Conservation (phyloP, 2,329 filamentous ascomycete genomes). For the Myotisia sp. region DNA sequence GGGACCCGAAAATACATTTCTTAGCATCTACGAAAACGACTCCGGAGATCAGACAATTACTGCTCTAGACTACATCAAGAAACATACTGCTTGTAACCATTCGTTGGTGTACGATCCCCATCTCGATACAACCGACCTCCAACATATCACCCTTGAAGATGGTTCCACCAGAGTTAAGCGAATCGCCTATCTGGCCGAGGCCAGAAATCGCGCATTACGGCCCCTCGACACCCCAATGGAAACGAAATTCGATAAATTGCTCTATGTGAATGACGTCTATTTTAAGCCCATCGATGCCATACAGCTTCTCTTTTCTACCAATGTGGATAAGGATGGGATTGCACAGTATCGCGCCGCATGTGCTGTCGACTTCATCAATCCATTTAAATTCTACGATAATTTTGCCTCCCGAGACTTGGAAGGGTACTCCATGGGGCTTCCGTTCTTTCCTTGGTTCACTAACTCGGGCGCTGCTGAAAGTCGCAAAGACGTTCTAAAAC, state of each 20-base stretch:
- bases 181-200: conserved; percentile 58
- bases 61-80: conserved; percentile 41
- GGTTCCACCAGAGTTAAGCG: conserved; percentile 53
- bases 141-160: conserved; percentile 47
- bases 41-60: conserved; percentile 42
- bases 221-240: conserved; percentile 41
- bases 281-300: conserved; percentile 46
- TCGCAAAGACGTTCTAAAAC: conserved; percentile 47
- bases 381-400: conserved; percentile 64
- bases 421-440: conserved; percentile 53
- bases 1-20: conserved; percentile 52
- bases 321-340: conserved; percentile 38
- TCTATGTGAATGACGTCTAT: conserved; percentile 54
- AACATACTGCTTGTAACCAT: conserved; percentile 36
- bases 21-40: conserved; percentile 63
- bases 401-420: conserved; percentile 59
- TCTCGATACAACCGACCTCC: conserved; percentile 43
- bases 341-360: conserved; percentile 55
- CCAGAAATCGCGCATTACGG: conserved; percentile 54
- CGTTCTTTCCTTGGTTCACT: conserved; percentile 61
- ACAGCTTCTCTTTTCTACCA: conserved; percentile 49
- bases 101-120: conserved; percentile 47
- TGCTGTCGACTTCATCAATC: conserved; percentile 59
- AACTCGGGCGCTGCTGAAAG: conserved; percentile 36
- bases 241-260: conserved; percentile 39